Evolutionary conservation across 371 early-diverging fungal genomes (phyloP), one percentile per base, ranked within the genome.

Genomic region (Mucor velutinosus): DNA sequence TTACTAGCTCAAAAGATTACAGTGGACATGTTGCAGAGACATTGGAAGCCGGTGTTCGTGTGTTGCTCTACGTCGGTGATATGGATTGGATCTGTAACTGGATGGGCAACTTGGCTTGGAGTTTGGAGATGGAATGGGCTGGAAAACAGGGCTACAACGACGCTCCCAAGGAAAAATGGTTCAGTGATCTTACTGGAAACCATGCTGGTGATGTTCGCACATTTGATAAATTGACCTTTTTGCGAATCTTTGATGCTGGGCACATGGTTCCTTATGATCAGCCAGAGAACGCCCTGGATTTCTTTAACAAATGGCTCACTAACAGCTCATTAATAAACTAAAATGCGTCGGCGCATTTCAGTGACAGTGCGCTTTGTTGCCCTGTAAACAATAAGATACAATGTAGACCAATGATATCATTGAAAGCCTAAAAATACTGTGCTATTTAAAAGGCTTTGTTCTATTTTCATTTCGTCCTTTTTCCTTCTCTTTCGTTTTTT

Each of bases 21-120:
- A 56, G 57, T 2, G 8, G 30, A 14, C 55, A 64, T 21, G 73
- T 72, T 51, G 93, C 92, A 56, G 87, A 86, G 60, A 68, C 69
- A 1, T 29, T 70, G 10, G 71, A 70, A 41, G 56, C 71, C 12
- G 95, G 95, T 35, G 83, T 96, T 65, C 85, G 89, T 41, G 87
- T 97, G 14, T 75, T 98, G 55, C 75, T 98, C 23, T 98, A 96
- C 73, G 93, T 73, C 21, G 74, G 74, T 23, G 74, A 73, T 25
- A 73, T 73, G 74, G 74, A 73, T 15, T 73, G 64, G 66, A 66
- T 69, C 12, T 69, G 74, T 70, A 73, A 73, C 45, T 73, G 73
- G 73, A 86, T 91, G 60, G 95, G 95, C 55, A 95, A 94, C 88
- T 90, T 93, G 82, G 94, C 91, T 0, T 95, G 94, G 94, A 74